Conservation (phyloP, 2,329 filamentous ascomycete species). For the Arthrobotrys entomopaga region DNA sequence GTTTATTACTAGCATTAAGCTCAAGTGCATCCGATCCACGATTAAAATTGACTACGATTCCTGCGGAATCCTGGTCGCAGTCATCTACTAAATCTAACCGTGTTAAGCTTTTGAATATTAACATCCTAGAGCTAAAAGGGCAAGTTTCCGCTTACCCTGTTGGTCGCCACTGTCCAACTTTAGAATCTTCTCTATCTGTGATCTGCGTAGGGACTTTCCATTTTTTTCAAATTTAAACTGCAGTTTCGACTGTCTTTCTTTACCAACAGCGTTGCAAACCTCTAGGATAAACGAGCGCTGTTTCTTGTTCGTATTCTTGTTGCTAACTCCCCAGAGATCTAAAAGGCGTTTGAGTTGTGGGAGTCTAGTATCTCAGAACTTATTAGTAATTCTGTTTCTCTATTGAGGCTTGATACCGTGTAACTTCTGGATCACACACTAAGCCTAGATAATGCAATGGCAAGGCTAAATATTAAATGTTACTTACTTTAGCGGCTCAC, state of each 20-base stretch:
- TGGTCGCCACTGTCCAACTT: not conserved
- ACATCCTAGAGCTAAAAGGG: not conserved
- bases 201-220: not conserved
- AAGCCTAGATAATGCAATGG: too few species aligned
- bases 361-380: not conserved
- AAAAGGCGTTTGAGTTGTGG: not conserved
- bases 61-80: too few species aligned
- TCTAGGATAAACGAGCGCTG: conserved; percentile 1
- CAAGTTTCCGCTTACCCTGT: not conserved
- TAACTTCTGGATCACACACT: not conserved
- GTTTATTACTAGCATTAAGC: too few species aligned
- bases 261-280: not conserved
- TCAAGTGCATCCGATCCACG: too few species aligned
- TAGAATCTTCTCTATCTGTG: conserved; percentile 2
- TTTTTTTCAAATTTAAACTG: not conserved
- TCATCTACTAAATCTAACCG: too few species aligned
- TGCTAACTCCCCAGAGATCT: not conserved
- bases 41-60: too few species aligned
- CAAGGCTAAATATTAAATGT: too few species aligned
- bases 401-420: not conserved
- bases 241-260: not conserved
- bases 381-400: not conserved
- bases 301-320: not conserved
- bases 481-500: conserved; percentile 3
- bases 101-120: not conserved